phyloP scores from a whole-genome alignment of 2,329 filamentous ascomycete genomes.

The Neofusicoccum sp. region DNA sequence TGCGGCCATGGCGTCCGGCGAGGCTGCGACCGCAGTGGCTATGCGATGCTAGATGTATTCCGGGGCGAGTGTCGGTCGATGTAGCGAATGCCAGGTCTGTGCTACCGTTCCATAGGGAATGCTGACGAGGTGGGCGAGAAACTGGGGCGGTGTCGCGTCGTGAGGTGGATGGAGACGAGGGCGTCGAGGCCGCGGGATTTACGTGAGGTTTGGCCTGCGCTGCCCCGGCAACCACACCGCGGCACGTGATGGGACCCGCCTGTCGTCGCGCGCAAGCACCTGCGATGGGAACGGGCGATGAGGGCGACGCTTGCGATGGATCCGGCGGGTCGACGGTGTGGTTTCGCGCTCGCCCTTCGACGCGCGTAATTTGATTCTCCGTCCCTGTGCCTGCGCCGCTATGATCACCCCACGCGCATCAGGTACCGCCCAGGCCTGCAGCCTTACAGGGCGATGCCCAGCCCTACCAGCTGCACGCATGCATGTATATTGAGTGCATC shows the following conservation, averaged over 20 bases:
- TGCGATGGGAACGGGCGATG: neutral
- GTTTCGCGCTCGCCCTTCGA: neutral
- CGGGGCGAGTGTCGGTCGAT: slow-evolving; percentile 18
- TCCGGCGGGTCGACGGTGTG: neutral
- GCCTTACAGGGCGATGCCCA: neutral
- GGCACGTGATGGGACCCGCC: slow-evolving; percentile 8
- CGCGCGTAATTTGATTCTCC: neutral
- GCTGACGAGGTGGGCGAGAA: slow-evolving; percentile 24
- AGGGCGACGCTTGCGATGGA: neutral
- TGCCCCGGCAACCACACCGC: slow-evolving; percentile 14
- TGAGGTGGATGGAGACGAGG: slow-evolving; percentile 25
- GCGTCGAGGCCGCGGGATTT: slow-evolving; percentile 24
- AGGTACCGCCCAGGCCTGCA: neutral
- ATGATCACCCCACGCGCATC: slow-evolving; percentile 7
- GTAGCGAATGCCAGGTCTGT: slow-evolving; percentile 39
- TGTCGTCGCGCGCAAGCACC: neutral
- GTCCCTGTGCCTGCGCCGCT: slow-evolving; percentile 2
- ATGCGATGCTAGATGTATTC: slow-evolving; percentile 11
- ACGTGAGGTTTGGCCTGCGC: neutral
- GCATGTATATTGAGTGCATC: neutral
- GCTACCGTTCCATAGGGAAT: slow-evolving; percentile 41
- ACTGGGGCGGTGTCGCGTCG: slow-evolving; percentile 35
- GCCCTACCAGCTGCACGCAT: neutral
- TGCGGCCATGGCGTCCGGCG: slow-evolving; percentile 33
- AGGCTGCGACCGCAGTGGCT: slow-evolving; percentile 4